Percentiles rank a stretch among this genome's conserved stretches.
Conservation (phyloP, 1,284 basidiomycete genomes). For the Pseudozyma hubeiensis region DNA sequence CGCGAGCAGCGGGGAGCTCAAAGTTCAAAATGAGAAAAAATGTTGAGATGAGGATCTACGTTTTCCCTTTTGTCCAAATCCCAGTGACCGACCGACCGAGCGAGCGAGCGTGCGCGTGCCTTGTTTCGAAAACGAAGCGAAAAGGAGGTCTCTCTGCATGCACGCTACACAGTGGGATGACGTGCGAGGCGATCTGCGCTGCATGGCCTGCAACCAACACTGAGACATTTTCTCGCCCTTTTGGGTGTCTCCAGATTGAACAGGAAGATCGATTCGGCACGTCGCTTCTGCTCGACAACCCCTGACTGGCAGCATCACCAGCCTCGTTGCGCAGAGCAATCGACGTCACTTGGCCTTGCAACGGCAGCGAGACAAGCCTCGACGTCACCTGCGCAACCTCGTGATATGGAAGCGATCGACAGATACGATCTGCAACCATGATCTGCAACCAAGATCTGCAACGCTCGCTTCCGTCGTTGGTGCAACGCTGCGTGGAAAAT, state of each 20-base stretch:
- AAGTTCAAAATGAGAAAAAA: neutral
- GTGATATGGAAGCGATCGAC: constrained; percentile 11
- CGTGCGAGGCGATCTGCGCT: constrained; percentile 5
- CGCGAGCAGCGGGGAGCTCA: neutral
- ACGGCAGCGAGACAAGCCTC: constrained; percentile 2
- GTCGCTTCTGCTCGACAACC: neutral
- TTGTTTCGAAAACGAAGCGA: too few species aligned
- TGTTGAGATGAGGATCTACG: constrained; percentile 1
- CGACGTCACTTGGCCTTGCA: constrained; percentile 9
- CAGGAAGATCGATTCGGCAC: constrained; percentile 6
- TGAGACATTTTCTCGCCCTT: constrained; percentile 6
- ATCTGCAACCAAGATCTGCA: neutral
- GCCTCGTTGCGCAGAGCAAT: neutral
- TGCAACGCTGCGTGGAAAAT: neutral
- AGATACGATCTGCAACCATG: neutral
- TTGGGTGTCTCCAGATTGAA: neutral
- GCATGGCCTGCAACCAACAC: constrained; percentile 1
- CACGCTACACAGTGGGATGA: constrained; percentile 11
- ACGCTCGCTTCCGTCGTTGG: neutral
- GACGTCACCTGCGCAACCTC: constrained; percentile 6
- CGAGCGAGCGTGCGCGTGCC: too few species aligned
- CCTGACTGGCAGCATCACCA: neutral
- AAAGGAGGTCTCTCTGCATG: neutral
- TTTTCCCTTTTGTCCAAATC: neutral
- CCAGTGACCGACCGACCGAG: too few species aligned